phyloP scores from a whole-genome alignment of 495 filamentous ascomycete species.

The Tuber indicum region DNA sequence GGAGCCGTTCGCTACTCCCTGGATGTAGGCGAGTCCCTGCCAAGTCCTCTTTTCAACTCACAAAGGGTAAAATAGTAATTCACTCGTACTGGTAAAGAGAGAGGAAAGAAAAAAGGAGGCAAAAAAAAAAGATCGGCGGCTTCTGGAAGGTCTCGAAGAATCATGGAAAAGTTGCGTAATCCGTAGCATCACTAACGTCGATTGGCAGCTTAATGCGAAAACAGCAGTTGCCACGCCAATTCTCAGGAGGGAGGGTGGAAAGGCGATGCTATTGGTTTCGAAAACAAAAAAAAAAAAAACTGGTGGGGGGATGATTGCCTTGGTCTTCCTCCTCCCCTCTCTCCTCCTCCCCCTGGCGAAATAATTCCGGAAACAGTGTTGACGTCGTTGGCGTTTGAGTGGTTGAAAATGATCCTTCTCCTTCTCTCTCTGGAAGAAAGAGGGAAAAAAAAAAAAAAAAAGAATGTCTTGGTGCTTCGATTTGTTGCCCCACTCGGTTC shows the following conservation, averaged over 20 bases:
- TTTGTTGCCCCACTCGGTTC: background rate
- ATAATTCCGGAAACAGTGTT: conserved; percentile 2
- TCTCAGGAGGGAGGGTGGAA: background rate
- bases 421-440: background rate
- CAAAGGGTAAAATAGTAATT: background rate
- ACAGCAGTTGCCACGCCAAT: conserved; percentile 19
- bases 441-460: background rate
- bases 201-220: conserved; percentile 34
- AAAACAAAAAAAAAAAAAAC: background rate
- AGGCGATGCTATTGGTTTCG: background rate
- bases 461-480: background rate
- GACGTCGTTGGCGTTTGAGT: conserved; percentile 27
- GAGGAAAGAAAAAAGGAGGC: background rate
- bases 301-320: background rate
- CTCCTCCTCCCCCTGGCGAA: background rate
- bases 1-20: background rate
- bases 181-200: conserved; percentile 28
- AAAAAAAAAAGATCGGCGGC: conserved; percentile 24
- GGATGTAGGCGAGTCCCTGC: conserved; percentile 17
- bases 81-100: background rate
- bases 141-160: conserved; percentile 30
- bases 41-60: conserved; percentile 12
- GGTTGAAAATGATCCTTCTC: background rate
- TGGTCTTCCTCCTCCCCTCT: background rate
- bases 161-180: conserved; percentile 33